These are phyloP conservation scores for Saposhnikovia divaricata DNA, from an alignment of 129 eudicot species.

Conservation along the genomic window DNA sequence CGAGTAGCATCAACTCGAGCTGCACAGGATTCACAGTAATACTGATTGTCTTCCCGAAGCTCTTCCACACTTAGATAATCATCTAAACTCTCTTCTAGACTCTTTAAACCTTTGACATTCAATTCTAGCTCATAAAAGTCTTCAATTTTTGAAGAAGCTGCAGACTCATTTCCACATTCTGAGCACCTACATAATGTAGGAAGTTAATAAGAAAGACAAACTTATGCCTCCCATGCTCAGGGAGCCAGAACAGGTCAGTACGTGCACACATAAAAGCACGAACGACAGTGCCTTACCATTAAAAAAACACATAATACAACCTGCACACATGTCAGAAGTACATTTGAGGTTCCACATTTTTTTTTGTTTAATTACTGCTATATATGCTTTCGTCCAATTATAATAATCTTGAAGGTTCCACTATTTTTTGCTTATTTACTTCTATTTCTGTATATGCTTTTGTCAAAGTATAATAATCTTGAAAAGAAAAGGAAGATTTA, in stretches of 20 bases:
- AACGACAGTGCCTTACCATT: neutral
- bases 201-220: neutral
- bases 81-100: conserved; percentile 80
- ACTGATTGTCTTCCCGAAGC: conserved; percentile 95
- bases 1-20: conserved; percentile 92
- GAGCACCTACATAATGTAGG: conserved; percentile 63
- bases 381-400: neutral
- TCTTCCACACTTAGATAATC: conserved; percentile 82
- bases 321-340: neutral
- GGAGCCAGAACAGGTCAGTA: neutral
- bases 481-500: neutral
- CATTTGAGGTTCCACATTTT: neutral
- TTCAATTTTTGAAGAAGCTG: conserved; percentile 82
- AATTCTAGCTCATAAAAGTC: conserved; percentile 90
- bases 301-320: neutral
- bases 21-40: conserved; percentile 74
- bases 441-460: neutral
- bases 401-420: neutral
- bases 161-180: conserved; percentile 87
- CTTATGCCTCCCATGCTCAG: neutral
- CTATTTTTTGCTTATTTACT: neutral
- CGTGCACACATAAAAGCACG: neutral
- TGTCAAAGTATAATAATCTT: neutral
- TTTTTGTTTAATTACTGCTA: neutral
- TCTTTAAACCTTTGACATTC: conserved; percentile 91